Percentiles rank a stretch among this genome's conserved stretches.
Evolutionary conservation across 371 early-diverging fungal species (phyloP).

Genomic region (Mucor racemosus): DNA sequence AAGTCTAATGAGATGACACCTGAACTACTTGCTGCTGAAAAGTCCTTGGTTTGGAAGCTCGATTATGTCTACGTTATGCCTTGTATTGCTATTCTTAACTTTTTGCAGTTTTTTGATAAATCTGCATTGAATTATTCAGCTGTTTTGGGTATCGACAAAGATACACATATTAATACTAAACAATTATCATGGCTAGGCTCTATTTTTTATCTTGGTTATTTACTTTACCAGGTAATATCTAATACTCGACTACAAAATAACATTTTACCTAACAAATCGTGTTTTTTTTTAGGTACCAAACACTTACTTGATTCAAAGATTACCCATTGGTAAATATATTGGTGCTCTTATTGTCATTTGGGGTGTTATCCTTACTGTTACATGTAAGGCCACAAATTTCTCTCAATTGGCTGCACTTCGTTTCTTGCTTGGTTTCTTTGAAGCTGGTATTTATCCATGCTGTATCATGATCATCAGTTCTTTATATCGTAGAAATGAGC

Average conservation of each 20-base stretch:
- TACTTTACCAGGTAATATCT: neutral
- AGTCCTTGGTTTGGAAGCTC: constrained; percentile 18
- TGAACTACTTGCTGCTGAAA: constrained; percentile 7
- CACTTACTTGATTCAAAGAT: constrained; percentile 40
- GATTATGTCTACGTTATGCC: constrained; percentile 34
- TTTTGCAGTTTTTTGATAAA: constrained; percentile 44
- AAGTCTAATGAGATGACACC: constrained; percentile 13
- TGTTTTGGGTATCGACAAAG: constrained; percentile 31
- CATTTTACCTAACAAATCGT: too few relatives aligned
- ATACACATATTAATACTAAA: constrained; percentile 21
- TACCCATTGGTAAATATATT: constrained; percentile 38
- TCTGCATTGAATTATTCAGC: constrained; percentile 32
- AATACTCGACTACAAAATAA: too few relatives aligned
- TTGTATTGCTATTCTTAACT: constrained; percentile 24
- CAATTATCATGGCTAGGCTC: constrained; percentile 42
- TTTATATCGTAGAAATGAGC: constrained; percentile 42
- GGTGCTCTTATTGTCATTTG: constrained; percentile 41
- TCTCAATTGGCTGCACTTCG: constrained; percentile 43
- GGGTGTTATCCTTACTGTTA: constrained; percentile 38
- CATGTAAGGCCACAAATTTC: constrained; percentile 32
- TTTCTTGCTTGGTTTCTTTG: constrained; percentile 38
- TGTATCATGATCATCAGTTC: constrained; percentile 41
- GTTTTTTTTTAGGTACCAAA: constrained; percentile 41
- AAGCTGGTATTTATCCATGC: constrained; percentile 37
- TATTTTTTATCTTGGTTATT: constrained; percentile 47